Conservation (phyloP, 306 rosid genomes). For the Boehmeria nivea region DNA sequence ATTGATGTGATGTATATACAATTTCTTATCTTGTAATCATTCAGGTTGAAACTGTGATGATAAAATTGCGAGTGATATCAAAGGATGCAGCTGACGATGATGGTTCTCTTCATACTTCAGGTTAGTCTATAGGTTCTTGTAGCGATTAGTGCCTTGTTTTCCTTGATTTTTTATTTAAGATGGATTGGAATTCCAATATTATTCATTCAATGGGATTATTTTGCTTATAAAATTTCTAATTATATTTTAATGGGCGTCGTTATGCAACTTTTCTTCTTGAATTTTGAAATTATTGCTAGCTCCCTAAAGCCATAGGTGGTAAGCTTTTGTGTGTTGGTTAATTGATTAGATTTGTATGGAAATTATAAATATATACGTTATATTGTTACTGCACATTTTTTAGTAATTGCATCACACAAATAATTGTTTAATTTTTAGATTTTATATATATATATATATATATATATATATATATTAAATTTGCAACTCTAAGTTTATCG, state of each 20-base stretch:
- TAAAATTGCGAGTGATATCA: constrained; percentile 58
- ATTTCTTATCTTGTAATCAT: constrained; percentile 30
- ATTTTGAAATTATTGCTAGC: neutral
- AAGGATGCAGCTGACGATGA: constrained; percentile 38
- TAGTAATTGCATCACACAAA: too few relatives aligned
- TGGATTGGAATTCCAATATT: neutral
- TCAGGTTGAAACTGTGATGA: constrained; percentile 53
- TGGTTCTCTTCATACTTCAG: constrained; percentile 37
- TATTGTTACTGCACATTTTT: too few relatives aligned
- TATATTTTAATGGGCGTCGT: neutral
- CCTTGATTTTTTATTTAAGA: neutral
- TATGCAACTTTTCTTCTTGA: neutral
- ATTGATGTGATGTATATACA: constrained; percentile 18
- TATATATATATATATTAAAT: too few relatives aligned
- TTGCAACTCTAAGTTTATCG: too few relatives aligned
- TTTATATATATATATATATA: too few relatives aligned
- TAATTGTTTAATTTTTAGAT: too few relatives aligned
- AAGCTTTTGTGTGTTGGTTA: too few relatives aligned
- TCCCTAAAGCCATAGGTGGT: too few relatives aligned
- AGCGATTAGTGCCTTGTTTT: constrained; percentile 11
- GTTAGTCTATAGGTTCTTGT: constrained; percentile 33
- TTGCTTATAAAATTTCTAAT: neutral
- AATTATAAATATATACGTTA: too few relatives aligned
- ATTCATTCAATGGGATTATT: neutral
- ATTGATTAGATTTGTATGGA: too few relatives aligned